phyloP scores from a whole-genome alignment of 495 filamentous ascomycete genomes.

The Penicillium steckii region DNA sequence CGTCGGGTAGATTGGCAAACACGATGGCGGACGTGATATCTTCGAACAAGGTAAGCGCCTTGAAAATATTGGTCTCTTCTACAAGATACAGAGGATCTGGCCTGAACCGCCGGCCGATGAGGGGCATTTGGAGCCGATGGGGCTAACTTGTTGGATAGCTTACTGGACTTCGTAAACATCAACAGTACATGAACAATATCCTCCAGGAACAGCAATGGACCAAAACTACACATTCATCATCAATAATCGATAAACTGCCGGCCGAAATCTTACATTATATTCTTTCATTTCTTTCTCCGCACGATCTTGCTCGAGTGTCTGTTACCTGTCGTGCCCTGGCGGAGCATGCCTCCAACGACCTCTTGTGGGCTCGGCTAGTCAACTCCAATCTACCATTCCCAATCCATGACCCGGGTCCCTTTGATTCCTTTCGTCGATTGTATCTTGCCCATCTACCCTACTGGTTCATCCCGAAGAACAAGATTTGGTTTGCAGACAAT shows the following conservation, averaged over 20 bases:
- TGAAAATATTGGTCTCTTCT: neutral
- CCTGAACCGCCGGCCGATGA: neutral
- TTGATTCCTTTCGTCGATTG: constrained; percentile 61
- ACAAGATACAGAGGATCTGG: neutral
- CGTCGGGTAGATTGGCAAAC: neutral
- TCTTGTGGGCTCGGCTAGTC: constrained; percentile 62
- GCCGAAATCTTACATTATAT: constrained; percentile 63
- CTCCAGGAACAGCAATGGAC: constrained; percentile 7
- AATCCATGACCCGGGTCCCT: constrained; percentile 51
- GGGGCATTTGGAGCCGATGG: neutral
- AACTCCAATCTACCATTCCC: constrained; percentile 57
- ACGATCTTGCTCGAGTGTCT: constrained; percentile 55
- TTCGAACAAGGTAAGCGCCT: neutral
- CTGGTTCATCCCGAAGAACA: constrained; percentile 79
- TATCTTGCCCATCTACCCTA: constrained; percentile 73
- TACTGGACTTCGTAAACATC: neutral
- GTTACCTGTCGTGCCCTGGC: constrained; percentile 54
- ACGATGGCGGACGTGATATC: constrained; percentile 6
- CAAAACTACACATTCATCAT: neutral
- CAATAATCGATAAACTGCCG: constrained; percentile 51
- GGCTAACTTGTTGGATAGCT: neutral
- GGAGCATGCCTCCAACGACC: constrained; percentile 51
- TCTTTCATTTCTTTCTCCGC: constrained; percentile 56
- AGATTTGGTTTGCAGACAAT: constrained; percentile 82
- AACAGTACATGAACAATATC: constrained; percentile 9